Base-by-base conservation (phyloP, 192 early-diverging fungal genomes). In the Phlyctochytrium arcticum region DNA sequence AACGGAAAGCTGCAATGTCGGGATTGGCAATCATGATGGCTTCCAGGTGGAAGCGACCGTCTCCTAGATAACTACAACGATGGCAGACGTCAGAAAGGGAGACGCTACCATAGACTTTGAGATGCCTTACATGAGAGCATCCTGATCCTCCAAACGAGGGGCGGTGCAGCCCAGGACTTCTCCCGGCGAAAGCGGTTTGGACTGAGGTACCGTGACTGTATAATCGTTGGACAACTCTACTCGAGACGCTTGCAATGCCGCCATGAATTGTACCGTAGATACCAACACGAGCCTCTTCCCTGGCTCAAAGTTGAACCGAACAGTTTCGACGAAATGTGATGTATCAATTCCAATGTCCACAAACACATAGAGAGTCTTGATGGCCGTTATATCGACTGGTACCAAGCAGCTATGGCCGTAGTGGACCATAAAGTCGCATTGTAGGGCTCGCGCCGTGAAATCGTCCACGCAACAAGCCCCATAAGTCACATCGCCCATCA, bases 401-500 rank as follows among this genome's bases (percentile, higher is more conserved):
- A 99, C 90, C 36, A 98, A 77, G 71, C 97, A 99, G 62, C 89
- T 91, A 69, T 99, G 97, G 0, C 93, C 97, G 64, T 99, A 99
- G 72, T 99, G 97, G 23, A 99, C 85, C 81, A 99, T 82, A 70
- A 96, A 97, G 74, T 99, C 95, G 75, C 97, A 99, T 7, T 88
- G 93, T 5, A 98, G 80, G 1, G 88, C 91, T 31, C 80, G 80
- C 0, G 97, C 95, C 0, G 95, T 94, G 66, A 88, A 99, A 68
- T 99, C 97, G 72, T 99, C 97, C 10, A 99, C 83, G 71, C 97
- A 99, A 69, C 97, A 99, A 5, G 97, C 97, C 19, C 97, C 97
- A 65, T 99, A 99, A 0, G 97, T 99, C 0, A 99, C 97, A 70
- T 99, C 97, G 30, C 94, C 96, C 94, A 98, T 96, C 29, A 99